These are phyloP conservation scores for Penicillium fimorum DNA, from an alignment of 495 filamentous ascomycete genomes.

Conservation along the genomic window DNA sequence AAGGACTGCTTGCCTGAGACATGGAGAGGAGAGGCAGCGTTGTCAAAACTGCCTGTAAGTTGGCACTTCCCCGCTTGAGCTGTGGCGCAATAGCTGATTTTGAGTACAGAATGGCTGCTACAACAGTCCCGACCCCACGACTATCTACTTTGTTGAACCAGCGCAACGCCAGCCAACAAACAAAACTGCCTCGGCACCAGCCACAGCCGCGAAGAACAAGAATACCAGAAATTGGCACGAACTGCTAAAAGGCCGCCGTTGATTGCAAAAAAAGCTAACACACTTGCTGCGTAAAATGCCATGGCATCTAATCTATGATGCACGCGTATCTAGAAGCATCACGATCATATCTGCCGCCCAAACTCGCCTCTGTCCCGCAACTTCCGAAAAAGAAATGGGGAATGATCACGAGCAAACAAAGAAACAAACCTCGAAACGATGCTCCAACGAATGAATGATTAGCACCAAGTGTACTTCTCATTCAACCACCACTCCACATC, in stretches of 20 bases:
- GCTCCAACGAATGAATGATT: constrained; percentile 19
- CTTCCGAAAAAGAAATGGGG: constrained; percentile 4
- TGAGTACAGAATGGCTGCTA: constrained; percentile 34
- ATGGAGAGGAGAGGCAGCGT: constrained; percentile 52
- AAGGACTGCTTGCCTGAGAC: constrained; percentile 56
- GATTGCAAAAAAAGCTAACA: constrained; percentile 20
- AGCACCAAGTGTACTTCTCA: constrained; percentile 96
- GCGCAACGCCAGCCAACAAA: constrained; percentile 35
- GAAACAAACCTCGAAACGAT: constrained; percentile 10
- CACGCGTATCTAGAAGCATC: constrained; percentile 22
- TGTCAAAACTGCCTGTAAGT: constrained; percentile 48
- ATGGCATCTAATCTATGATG: constrained; percentile 19
- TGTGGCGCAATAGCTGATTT: constrained; percentile 3
- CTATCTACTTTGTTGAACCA: constrained; percentile 39
- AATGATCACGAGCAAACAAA: constrained; percentile 8
- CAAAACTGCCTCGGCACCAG: constrained; percentile 33
- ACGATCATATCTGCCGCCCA: constrained; percentile 23
- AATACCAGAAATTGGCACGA: constrained; percentile 85
- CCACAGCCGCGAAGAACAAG: constrained; percentile 43
- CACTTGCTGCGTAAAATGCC: constrained; percentile 19
- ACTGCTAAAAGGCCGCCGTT: constrained; percentile 59
- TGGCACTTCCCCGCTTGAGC: background rate
- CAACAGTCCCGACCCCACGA: constrained; percentile 38
- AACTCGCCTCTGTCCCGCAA: background rate
- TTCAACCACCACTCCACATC: constrained; percentile 82